Base-by-base conservation (phyloP, 305 asterid species). In the Solanum hybrid region DNA sequence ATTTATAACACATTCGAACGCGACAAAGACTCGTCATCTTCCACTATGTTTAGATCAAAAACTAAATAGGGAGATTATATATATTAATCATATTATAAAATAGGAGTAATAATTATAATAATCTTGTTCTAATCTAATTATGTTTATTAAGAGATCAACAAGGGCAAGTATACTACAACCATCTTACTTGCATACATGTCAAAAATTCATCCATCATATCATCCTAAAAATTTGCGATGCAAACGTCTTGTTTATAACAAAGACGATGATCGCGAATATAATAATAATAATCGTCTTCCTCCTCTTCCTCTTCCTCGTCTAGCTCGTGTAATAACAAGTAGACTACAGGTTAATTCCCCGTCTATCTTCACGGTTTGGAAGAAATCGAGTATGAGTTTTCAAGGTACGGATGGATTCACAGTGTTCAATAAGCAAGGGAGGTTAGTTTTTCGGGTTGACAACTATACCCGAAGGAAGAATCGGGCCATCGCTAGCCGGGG, bases 381-480 rank as follows among this genome's bases (percentile, higher is more conserved):
- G 89, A 90, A 90, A 91, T 93, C 94, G 73, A 93, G 92, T 87
- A 90, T 93, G 91, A 92, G 92, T 89, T 93, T 93, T 67, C 93
- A 91, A 31, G 94, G 93, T 12, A 93, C 93, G 11, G 94, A 93
- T 79, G 94, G 94, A 16, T 93, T 93, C 89, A 92, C 93, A 22
- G 94, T 91, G 22, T 93, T 90, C 69, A 90, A 92, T 74, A 80
- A 87, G 24, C 91, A 33, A 2, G 93, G 94, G 14, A 89, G 64
- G 8, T 80, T 93, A 78, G 91, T 89, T 16, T 93, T 93, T 78
- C 91, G 93, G 61, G 93, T 93, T 8, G 94, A 93, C 67, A 93
- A 93, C 61, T 93, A 93, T 69, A 71, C 90, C 88, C 85, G 92
- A 74, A 91, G 87, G 74, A 91, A 81, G 87, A 89, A 87, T 34